Evolutionary conservation across 1,284 basidiomycete species (phyloP).

Genomic region (Trichosporon faecale): DNA sequence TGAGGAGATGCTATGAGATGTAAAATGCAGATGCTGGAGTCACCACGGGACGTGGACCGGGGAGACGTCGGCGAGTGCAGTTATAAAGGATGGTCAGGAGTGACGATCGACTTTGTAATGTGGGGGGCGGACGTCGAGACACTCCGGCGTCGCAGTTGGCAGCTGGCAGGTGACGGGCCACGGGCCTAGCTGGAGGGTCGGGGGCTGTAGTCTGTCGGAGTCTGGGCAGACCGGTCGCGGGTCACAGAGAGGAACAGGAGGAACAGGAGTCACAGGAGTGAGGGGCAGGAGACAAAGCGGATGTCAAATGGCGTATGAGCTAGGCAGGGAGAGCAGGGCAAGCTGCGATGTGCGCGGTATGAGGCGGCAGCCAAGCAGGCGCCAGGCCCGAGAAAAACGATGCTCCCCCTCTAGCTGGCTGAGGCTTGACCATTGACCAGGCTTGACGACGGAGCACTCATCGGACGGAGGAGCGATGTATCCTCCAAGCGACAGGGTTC

Average conservation of each 20-base stretch:
- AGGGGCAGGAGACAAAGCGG: neutral
- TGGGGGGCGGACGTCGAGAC: neutral
- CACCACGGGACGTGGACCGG: neutral
- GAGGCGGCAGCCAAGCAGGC: neutral
- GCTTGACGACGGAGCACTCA: neutral
- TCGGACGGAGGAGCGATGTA: neutral
- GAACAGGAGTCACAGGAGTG: too few relatives aligned
- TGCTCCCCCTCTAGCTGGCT: too few relatives aligned
- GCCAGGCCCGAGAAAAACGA: neutral
- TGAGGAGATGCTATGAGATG: neutral
- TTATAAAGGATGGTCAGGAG: neutral
- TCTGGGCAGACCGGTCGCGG: neutral
- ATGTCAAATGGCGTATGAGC: neutral
- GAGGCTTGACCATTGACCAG: neutral
- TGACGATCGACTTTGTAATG: conserved; percentile 1
- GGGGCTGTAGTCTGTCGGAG: neutral
- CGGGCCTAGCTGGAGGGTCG: neutral
- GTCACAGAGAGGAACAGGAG: too few relatives aligned
- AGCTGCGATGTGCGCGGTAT: neutral
- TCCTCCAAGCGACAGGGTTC: neutral
- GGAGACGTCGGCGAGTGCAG: neutral
- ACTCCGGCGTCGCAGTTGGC: neutral
- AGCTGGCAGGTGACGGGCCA: neutral
- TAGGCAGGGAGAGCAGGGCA: neutral
- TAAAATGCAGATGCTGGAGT: neutral